These are phyloP conservation scores for Syncephalastrum sp. DNA, from an alignment of 371 early-diverging fungal genomes.

Conservation along the genomic window DNA sequence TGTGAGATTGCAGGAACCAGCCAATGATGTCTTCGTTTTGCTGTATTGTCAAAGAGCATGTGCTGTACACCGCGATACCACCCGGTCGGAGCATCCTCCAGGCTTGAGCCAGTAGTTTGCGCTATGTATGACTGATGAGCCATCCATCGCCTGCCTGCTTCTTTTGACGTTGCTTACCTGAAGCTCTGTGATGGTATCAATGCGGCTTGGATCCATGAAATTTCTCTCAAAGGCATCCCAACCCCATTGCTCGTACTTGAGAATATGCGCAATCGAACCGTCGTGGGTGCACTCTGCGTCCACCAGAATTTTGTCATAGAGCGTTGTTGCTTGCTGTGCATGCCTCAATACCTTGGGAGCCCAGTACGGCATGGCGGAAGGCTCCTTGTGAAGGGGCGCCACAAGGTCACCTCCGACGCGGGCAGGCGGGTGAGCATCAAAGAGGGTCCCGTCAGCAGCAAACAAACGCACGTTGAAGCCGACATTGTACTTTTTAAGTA, in stretches of 20 bases:
- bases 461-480: constrained; percentile 62
- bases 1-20: constrained; percentile 62
- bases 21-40: constrained; percentile 85
- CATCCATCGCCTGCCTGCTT: too few species aligned
- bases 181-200: constrained; percentile 43
- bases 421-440: constrained; percentile 72
- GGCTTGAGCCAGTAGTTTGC: constrained; percentile 41
- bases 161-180: constrained; percentile 32
- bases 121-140: constrained; percentile 27
- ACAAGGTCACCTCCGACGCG: constrained; percentile 21
- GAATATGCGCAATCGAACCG: constrained; percentile 86
- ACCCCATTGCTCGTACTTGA: constrained; percentile 75
- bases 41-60: constrained; percentile 73
- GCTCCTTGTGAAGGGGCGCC: constrained; percentile 10
- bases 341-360: constrained; percentile 72
- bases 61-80: constrained; percentile 86
- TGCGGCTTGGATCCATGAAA: constrained; percentile 62
- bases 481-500: constrained; percentile 67
- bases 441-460: constrained; percentile 80
- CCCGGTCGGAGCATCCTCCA: constrained; percentile 29
- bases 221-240: constrained; percentile 71
- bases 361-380: constrained; percentile 65
- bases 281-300: constrained; percentile 98
- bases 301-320: constrained; percentile 89
- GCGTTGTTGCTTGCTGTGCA: constrained; percentile 37